Evolutionary conservation across 202 grass and related monocot genomes (phyloP), one percentile per base, ranked within the genome.

Genomic region (Brachypodium distachyon): DNA sequence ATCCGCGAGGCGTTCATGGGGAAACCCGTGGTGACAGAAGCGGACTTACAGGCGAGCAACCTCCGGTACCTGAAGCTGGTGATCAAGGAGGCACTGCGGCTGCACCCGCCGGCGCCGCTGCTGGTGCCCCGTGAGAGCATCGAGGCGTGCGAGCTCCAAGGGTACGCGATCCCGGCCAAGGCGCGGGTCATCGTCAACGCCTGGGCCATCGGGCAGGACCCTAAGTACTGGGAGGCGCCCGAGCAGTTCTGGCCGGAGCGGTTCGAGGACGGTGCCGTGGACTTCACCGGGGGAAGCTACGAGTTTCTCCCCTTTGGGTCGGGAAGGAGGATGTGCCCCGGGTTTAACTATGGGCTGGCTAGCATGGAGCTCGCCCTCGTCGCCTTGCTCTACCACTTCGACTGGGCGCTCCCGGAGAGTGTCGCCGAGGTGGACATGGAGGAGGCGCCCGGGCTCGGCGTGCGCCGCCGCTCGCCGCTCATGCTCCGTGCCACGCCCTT

Each of bases 51-150:
- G 39, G 73, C 40, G 0, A 53, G 57, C 51, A 48, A 83, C 33
- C 70, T 92, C 0, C 22, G n/a, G 41, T 92, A 88, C 75, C 68
- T 92, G 27, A 73, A 85, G 44, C 34, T 66, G 27, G 82, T 91
- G 52, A 80, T 91, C 33, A 91, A 91, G 64, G 84, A 91, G 67
- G 44, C 55, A 6, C 77, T 87, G 0, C 76, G 84, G 0, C 57
- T 90, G 7, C 88, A 90, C 76, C 88, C 84, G 6, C 76, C 81
- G 16, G 84, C 77, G 11, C 82, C 89, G 3, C 36, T 92, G 13
- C 55, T 92, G n/a, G 62, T 83, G 21, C 85, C 89, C 0, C 48
- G 82, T 0, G 85, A 92, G 70, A 79, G 85, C 79, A 82, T 75
- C 27, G 56, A 83, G 4, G 33, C 18, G 12, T 86, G 79, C 49